Conservation (phyloP, 257 asterid genomes). For the Nicotiana undulata region DNA sequence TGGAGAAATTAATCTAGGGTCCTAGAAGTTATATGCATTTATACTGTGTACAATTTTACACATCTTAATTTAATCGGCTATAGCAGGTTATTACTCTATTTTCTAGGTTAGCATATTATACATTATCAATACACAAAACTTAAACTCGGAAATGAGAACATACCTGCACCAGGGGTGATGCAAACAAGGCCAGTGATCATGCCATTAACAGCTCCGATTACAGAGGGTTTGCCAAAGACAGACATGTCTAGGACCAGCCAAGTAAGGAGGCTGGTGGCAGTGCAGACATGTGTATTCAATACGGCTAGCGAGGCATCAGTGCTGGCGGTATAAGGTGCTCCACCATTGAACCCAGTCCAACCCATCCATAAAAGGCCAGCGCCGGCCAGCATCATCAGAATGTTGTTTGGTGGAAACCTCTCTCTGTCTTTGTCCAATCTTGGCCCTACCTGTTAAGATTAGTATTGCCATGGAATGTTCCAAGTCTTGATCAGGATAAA, state of each 20-base stretch:
- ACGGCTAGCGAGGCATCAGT: constrained; percentile 35
- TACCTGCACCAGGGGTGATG: constrained; percentile 56
- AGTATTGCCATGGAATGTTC: background rate
- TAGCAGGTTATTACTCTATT: background rate
- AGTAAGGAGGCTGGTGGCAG: constrained; percentile 47
- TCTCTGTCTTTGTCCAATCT: constrained; percentile 33
- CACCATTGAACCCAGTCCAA: constrained; percentile 66
- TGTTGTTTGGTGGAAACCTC: constrained; percentile 37
- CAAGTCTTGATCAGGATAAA: background rate
- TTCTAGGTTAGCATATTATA: background rate
- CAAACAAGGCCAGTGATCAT: constrained; percentile 52
- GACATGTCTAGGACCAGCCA: constrained; percentile 41
- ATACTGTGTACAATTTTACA: too few relatives aligned
- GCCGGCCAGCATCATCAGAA: constrained; percentile 42
- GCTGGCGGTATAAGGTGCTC: constrained; percentile 47
- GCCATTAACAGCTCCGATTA: constrained; percentile 43
- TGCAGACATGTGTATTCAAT: constrained; percentile 49
- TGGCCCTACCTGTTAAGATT: constrained; percentile 42
- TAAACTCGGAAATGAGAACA: background rate
- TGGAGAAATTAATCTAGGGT: too few relatives aligned
- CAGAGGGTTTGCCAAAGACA: constrained; percentile 41
- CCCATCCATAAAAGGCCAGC: constrained; percentile 62
- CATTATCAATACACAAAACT: background rate
- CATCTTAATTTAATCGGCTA: too few relatives aligned
- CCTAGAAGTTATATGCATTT: too few relatives aligned